Conservation (phyloP, 208 protist species). For the Tritrichomonas musculus region DNA sequence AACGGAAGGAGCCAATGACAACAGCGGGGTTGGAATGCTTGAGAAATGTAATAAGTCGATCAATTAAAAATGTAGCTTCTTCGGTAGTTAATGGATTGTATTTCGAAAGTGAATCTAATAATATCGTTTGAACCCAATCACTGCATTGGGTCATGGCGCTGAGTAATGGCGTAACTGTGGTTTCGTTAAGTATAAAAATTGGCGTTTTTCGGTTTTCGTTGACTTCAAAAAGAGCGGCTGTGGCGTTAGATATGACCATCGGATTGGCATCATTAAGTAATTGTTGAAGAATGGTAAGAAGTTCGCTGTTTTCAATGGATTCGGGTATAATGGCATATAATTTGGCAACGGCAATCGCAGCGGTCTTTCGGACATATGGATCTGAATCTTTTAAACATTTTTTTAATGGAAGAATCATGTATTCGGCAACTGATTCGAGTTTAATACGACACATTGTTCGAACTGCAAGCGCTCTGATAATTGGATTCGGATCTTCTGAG, state of each 20-base stretch:
- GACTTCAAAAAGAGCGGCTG: conserved; percentile 85
- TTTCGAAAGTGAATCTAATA: conserved; percentile 84
- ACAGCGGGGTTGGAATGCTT: conserved; percentile 93
- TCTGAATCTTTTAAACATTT: not conserved
- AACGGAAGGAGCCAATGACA: conserved; percentile 85
- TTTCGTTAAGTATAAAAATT: conserved; percentile 62
- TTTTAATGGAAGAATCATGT: conserved; percentile 17
- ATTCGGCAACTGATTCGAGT: conserved; percentile 19
- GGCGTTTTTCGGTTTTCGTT: conserved; percentile 49
- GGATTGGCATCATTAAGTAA: conserved; percentile 90
- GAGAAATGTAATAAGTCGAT: conserved; percentile 82
- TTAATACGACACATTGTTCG: conserved; percentile 30
- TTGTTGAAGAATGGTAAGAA: conserved; percentile 60
- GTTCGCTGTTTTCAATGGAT: conserved; percentile 68
- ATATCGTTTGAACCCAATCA: conserved; percentile 93
- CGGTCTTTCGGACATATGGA: conserved; percentile 78
- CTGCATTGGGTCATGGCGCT: conserved; percentile 84
- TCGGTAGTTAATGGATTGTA: conserved; percentile 36
- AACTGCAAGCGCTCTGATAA: not conserved
- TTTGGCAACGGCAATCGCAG: conserved; percentile 89
- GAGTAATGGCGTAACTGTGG: conserved; percentile 79
- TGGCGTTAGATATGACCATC: conserved; percentile 81
- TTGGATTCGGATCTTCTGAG: not conserved
- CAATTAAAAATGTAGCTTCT: conserved; percentile 74
- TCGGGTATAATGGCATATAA: conserved; percentile 81